Evolutionary conservation across 129 eudicot genomes (phyloP).

Genomic region (Helichrysum umbraculigerum): DNA sequence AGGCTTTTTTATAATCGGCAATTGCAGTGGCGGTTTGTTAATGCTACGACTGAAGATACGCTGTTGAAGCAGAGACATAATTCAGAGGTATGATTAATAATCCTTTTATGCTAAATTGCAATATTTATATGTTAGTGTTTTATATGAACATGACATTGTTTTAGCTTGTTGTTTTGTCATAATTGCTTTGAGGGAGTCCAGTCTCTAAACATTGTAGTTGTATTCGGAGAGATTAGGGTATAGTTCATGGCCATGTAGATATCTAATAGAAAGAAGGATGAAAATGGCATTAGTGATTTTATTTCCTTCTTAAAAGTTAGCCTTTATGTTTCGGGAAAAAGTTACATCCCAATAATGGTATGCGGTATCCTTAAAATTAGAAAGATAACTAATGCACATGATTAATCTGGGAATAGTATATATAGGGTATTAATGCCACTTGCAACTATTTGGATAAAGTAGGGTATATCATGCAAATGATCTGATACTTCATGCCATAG

Average conservation of each 20-base stretch:
- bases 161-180: neutral
- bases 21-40: constrained; percentile 94
- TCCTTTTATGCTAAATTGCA: neutral
- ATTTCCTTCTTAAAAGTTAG: neutral
- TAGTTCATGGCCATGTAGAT: neutral
- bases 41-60: constrained; percentile 81
- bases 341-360: neutral
- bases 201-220: neutral
- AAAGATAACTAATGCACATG: neutral
- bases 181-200: neutral
- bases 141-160: neutral
- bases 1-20: constrained; percentile 87
- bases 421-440: neutral
- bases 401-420: neutral
- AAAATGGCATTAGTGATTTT: constrained; percentile 7
- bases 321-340: neutral
- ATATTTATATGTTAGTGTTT: neutral
- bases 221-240: neutral
- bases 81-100: constrained; percentile 62
- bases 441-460: neutral
- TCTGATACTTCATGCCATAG: neutral
- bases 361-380: neutral
- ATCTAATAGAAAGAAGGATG: neutral
- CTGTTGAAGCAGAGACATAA: constrained; percentile 70
- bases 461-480: neutral